These are phyloP conservation scores for Lactifluus volemus DNA, from an alignment of 768 basidiomycete genomes.

Conservation along the genomic window DNA sequence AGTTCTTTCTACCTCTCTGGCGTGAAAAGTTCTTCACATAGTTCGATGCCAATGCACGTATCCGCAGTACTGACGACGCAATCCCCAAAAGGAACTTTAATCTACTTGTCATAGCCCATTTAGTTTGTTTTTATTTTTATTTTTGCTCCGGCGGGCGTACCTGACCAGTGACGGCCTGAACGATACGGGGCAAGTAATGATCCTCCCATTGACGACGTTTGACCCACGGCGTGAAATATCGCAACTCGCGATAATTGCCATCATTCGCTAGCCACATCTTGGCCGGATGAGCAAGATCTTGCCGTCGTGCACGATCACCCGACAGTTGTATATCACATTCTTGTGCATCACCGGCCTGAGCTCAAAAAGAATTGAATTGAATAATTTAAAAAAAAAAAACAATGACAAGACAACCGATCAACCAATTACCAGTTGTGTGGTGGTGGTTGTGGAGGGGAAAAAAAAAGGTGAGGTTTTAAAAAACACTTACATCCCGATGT, in stretches of 20 bases:
- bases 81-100: conserved; percentile 91
- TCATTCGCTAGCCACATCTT: conserved; percentile 99
- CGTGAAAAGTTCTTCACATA: conserved; percentile 97
- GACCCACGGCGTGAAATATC: conserved; percentile 92
- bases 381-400: too few relatives aligned
- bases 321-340: conserved; percentile 97
- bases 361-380: too few relatives aligned
- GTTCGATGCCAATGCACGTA: conserved; percentile 93
- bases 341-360: conserved; percentile 93
- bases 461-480: too few relatives aligned
- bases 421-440: too few relatives aligned
- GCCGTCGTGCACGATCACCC: conserved; percentile 77
- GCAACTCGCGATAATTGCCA: conserved; percentile 80
- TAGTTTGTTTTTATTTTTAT: too few relatives aligned
- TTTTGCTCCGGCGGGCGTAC: conserved; percentile 22
- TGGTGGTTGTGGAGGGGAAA: too few relatives aligned
- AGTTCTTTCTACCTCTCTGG: conserved; percentile 62
- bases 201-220: conserved; percentile 88
- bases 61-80: conserved; percentile 89
- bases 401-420: not conserved
- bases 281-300: conserved; percentile 87
- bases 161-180: conserved; percentile 83
- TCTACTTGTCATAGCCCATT: too few relatives aligned
- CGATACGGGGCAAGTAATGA: conserved; percentile 83
- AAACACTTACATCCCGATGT: conserved; percentile 76